phyloP scores from a whole-genome alignment of 1,284 basidiomycete genomes.

The Tausonia pullulans region DNA sequence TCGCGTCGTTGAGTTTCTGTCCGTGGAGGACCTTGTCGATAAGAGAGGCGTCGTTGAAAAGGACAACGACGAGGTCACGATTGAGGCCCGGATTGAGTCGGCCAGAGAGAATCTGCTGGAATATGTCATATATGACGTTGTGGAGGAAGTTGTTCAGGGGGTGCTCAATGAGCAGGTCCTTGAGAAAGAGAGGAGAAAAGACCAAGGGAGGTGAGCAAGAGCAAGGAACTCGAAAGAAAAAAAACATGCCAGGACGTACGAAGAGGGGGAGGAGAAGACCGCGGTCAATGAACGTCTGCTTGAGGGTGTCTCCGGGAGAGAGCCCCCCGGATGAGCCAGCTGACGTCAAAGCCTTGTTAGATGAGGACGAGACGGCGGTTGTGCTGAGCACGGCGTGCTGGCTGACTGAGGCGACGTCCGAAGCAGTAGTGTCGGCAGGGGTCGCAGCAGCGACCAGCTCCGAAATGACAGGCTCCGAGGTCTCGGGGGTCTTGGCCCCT shows the following conservation, averaged over 20 bases:
- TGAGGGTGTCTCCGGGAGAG: slow-evolving; percentile 58
- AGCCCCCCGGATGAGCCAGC: slow-evolving; percentile 16
- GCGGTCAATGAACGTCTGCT: slow-evolving; percentile 59
- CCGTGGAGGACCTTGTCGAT: slow-evolving; percentile 76
- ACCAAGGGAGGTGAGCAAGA: background rate
- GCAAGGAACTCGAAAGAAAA: background rate
- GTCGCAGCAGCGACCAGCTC: too few relatives aligned
- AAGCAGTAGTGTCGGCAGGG: slow-evolving; percentile 4
- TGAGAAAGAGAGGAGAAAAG: slow-evolving; percentile 3
- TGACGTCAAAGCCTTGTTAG: slow-evolving; percentile 12
- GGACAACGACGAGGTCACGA: slow-evolving; percentile 62
- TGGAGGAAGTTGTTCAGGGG: slow-evolving; percentile 98
- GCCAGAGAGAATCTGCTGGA: slow-evolving; percentile 91
- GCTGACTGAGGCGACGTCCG: slow-evolving; percentile 21
- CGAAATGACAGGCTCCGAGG: too few relatives aligned
- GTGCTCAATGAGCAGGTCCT: slow-evolving; percentile 91
- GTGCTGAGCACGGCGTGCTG: slow-evolving; percentile 23
- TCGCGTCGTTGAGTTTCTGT: slow-evolving; percentile 60
- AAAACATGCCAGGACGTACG: slow-evolving; percentile 39
- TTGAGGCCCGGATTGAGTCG: slow-evolving; percentile 64
- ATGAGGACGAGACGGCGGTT: slow-evolving; percentile 23
- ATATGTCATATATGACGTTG: slow-evolving; percentile 89
- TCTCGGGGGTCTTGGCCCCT: too few relatives aligned
- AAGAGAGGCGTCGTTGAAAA: slow-evolving; percentile 68
- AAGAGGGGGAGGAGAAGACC: slow-evolving; percentile 61